phyloP scores from a whole-genome alignment of 169 alveolate species.

The Plasmodium reichenowi region DNA sequence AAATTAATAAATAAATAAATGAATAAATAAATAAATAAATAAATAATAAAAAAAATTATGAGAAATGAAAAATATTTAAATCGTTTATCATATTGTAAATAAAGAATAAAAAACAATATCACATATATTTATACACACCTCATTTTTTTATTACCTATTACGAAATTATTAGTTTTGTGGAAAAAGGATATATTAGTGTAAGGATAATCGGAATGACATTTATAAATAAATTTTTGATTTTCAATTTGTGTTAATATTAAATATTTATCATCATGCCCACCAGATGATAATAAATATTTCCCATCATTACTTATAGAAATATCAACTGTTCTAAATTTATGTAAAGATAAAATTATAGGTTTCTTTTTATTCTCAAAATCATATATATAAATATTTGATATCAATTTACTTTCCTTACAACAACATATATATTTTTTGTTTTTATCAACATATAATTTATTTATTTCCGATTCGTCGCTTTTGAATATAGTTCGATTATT shows the following conservation, averaged over 20 bases:
- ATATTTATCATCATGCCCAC: conserved; percentile 68
- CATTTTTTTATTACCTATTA: conserved; percentile 49
- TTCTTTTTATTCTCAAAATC: conserved; percentile 49
- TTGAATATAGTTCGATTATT: conserved; percentile 52
- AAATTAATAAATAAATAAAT: neutral
- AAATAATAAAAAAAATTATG: too few relatives aligned
- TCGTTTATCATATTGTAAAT: neutral
- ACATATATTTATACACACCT: too few relatives aligned
- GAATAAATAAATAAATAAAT: neutral
- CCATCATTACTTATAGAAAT: conserved; percentile 72
- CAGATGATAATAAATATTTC: conserved; percentile 65
- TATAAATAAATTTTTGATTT: conserved; percentile 70
- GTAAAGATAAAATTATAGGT: conserved; percentile 33
- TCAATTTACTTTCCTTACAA: conserved; percentile 67
- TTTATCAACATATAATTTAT: conserved; percentile 57
- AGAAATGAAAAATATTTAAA: too few relatives aligned
- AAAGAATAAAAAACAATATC: neutral
- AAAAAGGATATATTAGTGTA: conserved; percentile 62
- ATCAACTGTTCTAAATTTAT: conserved; percentile 57
- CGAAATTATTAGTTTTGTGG: conserved; percentile 55
- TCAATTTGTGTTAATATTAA: conserved; percentile 56
- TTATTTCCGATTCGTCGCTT: conserved; percentile 39
- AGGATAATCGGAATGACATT: conserved; percentile 59
- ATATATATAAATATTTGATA: conserved; percentile 47
- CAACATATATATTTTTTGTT: conserved; percentile 60